A percentile compares a stretch with the other conserved stretches of the same genome.
These are phyloP conservation scores for Saccharomyces hybrid DNA, from an alignment of 1,139 yeast species.

Conservation along the genomic window DNA sequence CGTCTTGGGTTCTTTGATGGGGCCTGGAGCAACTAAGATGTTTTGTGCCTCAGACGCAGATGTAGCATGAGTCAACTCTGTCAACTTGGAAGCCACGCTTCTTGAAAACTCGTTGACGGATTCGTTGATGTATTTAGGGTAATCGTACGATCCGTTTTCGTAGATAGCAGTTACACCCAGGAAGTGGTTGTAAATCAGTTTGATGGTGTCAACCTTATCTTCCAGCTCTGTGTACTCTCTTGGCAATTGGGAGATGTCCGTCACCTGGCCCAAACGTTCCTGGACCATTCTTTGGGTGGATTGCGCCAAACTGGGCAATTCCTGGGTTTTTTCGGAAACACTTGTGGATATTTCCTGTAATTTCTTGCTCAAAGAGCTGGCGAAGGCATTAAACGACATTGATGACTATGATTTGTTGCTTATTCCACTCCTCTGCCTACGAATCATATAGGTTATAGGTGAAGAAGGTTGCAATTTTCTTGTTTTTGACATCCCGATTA, in stretches of 20 bases:
- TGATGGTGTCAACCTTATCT: slow-evolving; percentile 65
- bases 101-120: slow-evolving; percentile 69
- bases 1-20: slow-evolving; percentile 71
- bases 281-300: slow-evolving; percentile 75
- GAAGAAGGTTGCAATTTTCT: background rate
- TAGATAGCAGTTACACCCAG: slow-evolving; percentile 64
- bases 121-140: slow-evolving; percentile 73
- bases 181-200: slow-evolving; percentile 62
- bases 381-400: slow-evolving; percentile 19
- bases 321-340: slow-evolving; percentile 30
- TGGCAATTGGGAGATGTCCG: slow-evolving; percentile 77
- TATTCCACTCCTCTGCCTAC: background rate
- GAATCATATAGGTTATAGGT: background rate
- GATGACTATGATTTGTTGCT: background rate
- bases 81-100: slow-evolving; percentile 57
- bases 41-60: slow-evolving; percentile 81
- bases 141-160: slow-evolving; percentile 76
- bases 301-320: slow-evolving; percentile 58
- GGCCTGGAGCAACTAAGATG: slow-evolving; percentile 51
- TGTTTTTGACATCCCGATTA: background rate
- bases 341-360: slow-evolving; percentile 28
- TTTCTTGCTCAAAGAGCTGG: slow-evolving; percentile 21
- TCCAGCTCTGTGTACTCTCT: slow-evolving; percentile 75
- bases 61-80: slow-evolving; percentile 65
- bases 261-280: slow-evolving; percentile 71